Evolutionary conservation across 2,329 filamentous ascomycete species (phyloP).

Genomic region (Aspergillus texensis): DNA sequence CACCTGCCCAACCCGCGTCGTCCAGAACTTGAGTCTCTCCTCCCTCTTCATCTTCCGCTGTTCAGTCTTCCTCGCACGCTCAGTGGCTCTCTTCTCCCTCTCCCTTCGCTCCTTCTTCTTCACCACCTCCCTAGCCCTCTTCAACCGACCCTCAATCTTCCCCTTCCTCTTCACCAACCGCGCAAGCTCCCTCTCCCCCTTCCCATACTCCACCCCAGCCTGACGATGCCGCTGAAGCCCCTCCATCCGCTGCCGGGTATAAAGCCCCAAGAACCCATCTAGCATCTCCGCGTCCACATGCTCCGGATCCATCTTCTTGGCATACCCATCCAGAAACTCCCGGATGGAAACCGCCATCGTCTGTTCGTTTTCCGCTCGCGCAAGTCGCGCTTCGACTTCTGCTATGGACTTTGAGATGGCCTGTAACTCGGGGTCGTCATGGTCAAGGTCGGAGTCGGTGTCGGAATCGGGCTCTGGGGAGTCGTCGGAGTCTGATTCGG

Average conservation of each 20-base stretch:
- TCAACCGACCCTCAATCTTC: slow-evolving; percentile 26
- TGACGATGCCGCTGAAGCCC: slow-evolving; percentile 27
- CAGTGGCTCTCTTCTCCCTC: slow-evolving; percentile 25
- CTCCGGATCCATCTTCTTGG: slow-evolving; percentile 30
- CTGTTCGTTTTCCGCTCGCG: slow-evolving; percentile 31
- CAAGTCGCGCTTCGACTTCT: slow-evolving; percentile 34
- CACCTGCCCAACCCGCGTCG: slow-evolving; percentile 36
- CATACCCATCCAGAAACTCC: slow-evolving; percentile 39
- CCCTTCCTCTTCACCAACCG: slow-evolving; percentile 12
- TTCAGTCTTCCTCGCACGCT: slow-evolving; percentile 16
- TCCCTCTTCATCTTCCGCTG: slow-evolving; percentile 30
- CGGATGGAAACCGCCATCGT: slow-evolving; percentile 26
- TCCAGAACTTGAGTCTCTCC: slow-evolving; percentile 42
- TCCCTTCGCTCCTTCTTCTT: slow-evolving; percentile 19
- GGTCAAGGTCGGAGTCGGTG: no score
- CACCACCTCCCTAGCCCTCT: slow-evolving; percentile 26
- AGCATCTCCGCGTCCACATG: slow-evolving; percentile 35
- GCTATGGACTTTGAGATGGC: slow-evolving; percentile 33
- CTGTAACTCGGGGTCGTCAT: slow-evolving; percentile 19
- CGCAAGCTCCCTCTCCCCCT: slow-evolving; percentile 30
- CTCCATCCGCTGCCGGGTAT: slow-evolving; percentile 31
- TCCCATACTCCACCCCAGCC: slow-evolving; percentile 27
- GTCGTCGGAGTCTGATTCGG: slow-evolving; percentile 5
- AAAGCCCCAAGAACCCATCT: slow-evolving; percentile 37
- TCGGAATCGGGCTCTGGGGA: slow-evolving; percentile 3